A percentile compares a stretch with the other conserved stretches of the same genome.
Conservation (phyloP, 345 rosid genomes). For the Arabidopsis suecica region DNA sequence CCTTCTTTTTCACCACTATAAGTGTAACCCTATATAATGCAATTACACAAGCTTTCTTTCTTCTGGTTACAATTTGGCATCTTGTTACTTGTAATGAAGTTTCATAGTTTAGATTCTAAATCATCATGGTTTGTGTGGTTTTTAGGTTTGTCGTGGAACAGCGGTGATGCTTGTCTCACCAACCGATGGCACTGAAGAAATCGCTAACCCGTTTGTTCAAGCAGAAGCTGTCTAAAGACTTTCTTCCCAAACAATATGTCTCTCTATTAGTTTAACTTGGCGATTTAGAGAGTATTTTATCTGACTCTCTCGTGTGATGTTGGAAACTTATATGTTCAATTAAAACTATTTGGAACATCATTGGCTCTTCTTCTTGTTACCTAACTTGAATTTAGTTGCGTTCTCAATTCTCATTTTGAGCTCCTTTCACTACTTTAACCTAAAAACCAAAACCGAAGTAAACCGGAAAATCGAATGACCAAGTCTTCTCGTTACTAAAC, state of each 20-base stretch:
- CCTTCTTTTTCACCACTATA: background rate
- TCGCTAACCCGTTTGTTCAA: slow-evolving; percentile 91
- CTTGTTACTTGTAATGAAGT: background rate
- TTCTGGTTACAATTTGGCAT: background rate
- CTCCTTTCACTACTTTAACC: too few species aligned
- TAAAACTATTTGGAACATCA: slow-evolving; percentile 16
- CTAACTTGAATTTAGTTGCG: background rate
- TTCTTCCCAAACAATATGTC: slow-evolving; percentile 18
- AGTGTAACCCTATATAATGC: background rate
- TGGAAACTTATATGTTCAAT: slow-evolving; percentile 3
- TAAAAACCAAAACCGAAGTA: background rate
- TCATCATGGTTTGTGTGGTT: slow-evolving; percentile 11
- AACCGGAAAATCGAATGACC: background rate
- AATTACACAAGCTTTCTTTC: background rate
- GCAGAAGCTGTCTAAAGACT: slow-evolving; percentile 77
- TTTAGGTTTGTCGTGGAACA: slow-evolving; percentile 93
- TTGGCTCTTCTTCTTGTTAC: background rate
- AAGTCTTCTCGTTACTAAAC: background rate
- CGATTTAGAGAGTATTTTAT: slow-evolving; percentile 25
- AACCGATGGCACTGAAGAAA: slow-evolving; percentile 97
- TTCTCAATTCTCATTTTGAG: background rate
- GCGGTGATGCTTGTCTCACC: slow-evolving; percentile 99
- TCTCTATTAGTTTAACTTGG: slow-evolving; percentile 17
- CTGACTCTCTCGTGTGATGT: slow-evolving; percentile 15
- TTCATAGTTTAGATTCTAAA: slow-evolving; percentile 3